Evolutionary conservation across 2,329 filamentous ascomycete species (phyloP), one percentile per base, ranked within the genome.

Genomic region (Fusarium ramigenum): DNA sequence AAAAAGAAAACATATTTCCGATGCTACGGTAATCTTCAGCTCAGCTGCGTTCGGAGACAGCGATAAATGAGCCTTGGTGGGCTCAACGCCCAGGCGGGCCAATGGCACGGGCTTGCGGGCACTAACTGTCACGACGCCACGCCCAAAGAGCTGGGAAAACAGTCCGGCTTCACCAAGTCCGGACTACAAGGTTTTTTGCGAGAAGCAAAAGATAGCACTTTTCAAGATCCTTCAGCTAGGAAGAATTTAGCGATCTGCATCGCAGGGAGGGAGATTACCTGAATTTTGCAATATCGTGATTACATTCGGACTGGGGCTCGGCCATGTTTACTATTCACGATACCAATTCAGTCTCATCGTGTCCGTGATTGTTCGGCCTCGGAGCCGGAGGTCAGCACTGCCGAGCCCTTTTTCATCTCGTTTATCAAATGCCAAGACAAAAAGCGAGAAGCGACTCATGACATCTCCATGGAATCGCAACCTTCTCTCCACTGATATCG

Each of bases 361-460:
- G 53, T 52, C 70, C 70, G 70, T 59, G 43, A 74, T 58, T 64
- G 34, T 72, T 73, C 67, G 70, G 70, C 44, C 40, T 72, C 65
- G 46, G 60, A 58, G 61, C 62, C 46, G 69, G 69, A 64, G 53
- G 40, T 16, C 30, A 49, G 23, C 42, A 59, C 19, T 49, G 42
- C 60, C 66, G 47, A 66, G 60, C 66, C 37, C 46, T 40, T 34
- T 37, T 28, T 67, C 63, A 66, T 66, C 60, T 70, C 67, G 66
- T 70, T 65, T 66, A 67, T 58, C 66, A 70, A 70, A 16, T 42
- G 66, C 66, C 47, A 70, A 70, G 67, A 69, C 43, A 10, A 34
- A 28, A 54, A 42, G 42, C 62, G 63, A 59, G 44, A 65, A 60
- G 52, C 66, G 46, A 69, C 23, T 53, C 28, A 40, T 43, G 58